phyloP scores from a whole-genome alignment of 805 yeast species.

The Hanseniaspora valbyensis region DNA sequence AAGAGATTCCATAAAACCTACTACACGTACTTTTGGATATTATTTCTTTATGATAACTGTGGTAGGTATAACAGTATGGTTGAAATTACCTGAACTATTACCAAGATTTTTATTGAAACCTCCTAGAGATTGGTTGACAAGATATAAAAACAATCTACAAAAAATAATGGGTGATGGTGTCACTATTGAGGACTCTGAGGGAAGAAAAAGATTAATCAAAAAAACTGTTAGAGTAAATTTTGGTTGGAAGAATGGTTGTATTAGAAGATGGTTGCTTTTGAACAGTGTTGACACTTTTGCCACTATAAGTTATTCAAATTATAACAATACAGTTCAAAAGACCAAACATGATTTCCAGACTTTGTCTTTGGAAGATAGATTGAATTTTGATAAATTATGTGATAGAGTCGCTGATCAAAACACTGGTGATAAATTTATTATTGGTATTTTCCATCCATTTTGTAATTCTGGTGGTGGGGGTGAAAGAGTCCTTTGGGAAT shows the following conservation, averaged over 20 bases:
- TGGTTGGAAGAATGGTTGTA: constrained; percentile 15
- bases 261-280: constrained; percentile 15
- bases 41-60: constrained; percentile 3
- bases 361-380: constrained; percentile 10
- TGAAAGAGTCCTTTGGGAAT: constrained; percentile 92
- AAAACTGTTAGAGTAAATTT: constrained; percentile 15
- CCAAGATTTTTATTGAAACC: constrained; percentile 12
- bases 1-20: background rate
- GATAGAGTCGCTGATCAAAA: constrained; percentile 2
- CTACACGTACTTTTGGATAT: background rate
- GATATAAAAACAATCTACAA: constrained; percentile 8
- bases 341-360: constrained; percentile 6
- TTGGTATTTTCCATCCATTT: constrained; percentile 90
- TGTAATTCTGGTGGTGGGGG: constrained; percentile 98
- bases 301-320: constrained; percentile 12
- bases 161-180: background rate
- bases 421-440: constrained; percentile 6
- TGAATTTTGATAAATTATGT: constrained; percentile 6
- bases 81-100: constrained; percentile 1
- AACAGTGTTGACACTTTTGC: constrained; percentile 11
- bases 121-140: constrained; percentile 13
- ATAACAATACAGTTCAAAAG: background rate
- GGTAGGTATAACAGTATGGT: background rate
- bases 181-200: background rate
- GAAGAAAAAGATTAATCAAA: background rate